Evolutionary conservation across 257 asterid species (phyloP).

Genomic region (Solanum medicagineum): DNA sequence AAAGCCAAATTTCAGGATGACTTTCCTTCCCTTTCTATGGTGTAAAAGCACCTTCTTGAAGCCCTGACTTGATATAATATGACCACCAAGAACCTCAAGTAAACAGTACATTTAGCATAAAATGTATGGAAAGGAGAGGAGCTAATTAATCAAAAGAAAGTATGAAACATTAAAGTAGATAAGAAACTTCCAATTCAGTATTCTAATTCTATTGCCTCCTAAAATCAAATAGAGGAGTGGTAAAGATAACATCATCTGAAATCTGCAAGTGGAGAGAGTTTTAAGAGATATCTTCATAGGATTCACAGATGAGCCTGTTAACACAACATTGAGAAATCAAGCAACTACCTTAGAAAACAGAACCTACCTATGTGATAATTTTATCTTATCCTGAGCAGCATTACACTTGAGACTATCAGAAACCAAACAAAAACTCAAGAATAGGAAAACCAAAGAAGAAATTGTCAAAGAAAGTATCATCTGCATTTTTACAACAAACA

Average conservation of each 20-base stretch:
- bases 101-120: not conserved
- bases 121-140: not conserved
- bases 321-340: not conserved
- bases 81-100: not conserved
- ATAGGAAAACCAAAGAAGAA: not conserved
- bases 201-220: not conserved
- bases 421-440: not conserved
- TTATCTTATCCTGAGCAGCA: not conserved
- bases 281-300: not conserved
- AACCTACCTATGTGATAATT: not conserved
- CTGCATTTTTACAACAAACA: not conserved
- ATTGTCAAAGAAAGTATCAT: not conserved
- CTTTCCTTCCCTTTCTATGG: not conserved
- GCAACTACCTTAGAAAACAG: not conserved
- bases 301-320: not conserved
- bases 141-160: not conserved
- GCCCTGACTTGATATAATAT: not conserved
- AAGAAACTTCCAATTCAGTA: not conserved
- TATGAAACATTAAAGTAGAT: not conserved
- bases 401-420: not conserved
- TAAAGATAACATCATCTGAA: not conserved
- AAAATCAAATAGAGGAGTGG: not conserved
- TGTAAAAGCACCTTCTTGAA: not conserved
- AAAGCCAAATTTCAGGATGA: not conserved
- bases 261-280: not conserved